Evolutionary conservation across 768 basidiomycete species (phyloP).

Genomic region (Clavaria fumosa): DNA sequence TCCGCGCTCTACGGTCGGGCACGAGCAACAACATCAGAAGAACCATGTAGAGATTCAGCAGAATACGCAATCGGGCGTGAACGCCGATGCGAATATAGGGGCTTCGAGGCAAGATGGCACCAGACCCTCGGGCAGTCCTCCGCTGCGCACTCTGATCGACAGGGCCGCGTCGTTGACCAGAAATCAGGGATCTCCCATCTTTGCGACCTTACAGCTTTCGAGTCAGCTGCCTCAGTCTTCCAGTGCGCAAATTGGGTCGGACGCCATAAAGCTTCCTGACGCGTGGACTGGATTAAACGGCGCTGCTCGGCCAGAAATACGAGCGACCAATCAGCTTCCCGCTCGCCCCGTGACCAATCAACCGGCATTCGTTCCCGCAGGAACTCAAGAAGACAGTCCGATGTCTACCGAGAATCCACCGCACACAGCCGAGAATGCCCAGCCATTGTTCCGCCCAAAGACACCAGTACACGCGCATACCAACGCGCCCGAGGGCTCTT

Average conservation of each 20-base stretch:
- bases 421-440: neutral
- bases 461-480: neutral
- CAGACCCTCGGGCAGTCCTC: too few relatives aligned
- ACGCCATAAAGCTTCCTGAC: neutral
- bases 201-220: too few relatives aligned
- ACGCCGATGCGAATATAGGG: too few relatives aligned
- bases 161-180: too few relatives aligned
- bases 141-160: too few relatives aligned
- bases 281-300: neutral
- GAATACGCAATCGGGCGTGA: too few relatives aligned
- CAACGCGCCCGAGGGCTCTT: neutral
- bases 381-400: neutral
- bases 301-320: neutral
- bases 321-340: neutral
- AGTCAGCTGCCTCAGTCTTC: too few relatives aligned
- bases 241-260: neutral
- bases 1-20: too few relatives aligned
- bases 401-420: neutral
- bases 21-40: too few relatives aligned
- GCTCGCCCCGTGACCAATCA: neutral
- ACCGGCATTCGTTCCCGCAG: neutral
- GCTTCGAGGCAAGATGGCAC: too few relatives aligned
- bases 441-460: neutral
- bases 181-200: too few relatives aligned
- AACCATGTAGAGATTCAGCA: too few relatives aligned